Base-by-base conservation (phyloP, 495 filamentous ascomycete genomes). In the Trichoderma erinaceum region DNA sequence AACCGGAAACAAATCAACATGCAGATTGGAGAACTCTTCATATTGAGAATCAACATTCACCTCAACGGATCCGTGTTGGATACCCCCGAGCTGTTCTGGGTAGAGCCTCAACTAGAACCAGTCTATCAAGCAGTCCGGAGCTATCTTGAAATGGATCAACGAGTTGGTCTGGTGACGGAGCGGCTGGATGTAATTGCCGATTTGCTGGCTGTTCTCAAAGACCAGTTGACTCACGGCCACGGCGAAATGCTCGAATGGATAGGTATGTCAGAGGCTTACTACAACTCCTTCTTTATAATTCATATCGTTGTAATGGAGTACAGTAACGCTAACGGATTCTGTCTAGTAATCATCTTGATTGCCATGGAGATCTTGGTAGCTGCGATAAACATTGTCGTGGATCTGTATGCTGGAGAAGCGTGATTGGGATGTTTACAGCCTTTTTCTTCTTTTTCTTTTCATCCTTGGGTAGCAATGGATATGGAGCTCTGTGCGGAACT, bases 1-100 rank as follows among this genome's bases (percentile, higher is more conserved):
- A 89, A 86, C 35, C 86, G 93, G 15, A 82, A 84, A 35, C 85
- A 98, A 74, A 97, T 97, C 83, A 97, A 97, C 80, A 97, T 97
- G 91, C 92, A 97, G 75, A 96, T 99, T 68, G 95, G 95, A 75
- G 91, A 99, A 78, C 86, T 99, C 15, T 99, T 99, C 78, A 98
- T 99, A 73, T 78, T 99, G 13, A 85, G 94, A 35, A 98, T 99
- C 80, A 97, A 94, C 74, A 97, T 99, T 73, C 96, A 99, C 79
- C 84, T 99, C 15, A 97, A 99, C 77, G 96, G 96, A 46, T 93
- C 89, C 32, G 93, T 99, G 13, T 88, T 99, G n/a, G 95, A 99
- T 71, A 94, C 92, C 11, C 95, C 95, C 1, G 95, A 99, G 76
- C 84, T 99, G 25, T 97, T 99, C 86, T 99, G 95, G 95, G 91